These are phyloP conservation scores for Phytophthora megakarya DNA, from an alignment of 352 stramenopile species.

Conservation along the genomic window DNA sequence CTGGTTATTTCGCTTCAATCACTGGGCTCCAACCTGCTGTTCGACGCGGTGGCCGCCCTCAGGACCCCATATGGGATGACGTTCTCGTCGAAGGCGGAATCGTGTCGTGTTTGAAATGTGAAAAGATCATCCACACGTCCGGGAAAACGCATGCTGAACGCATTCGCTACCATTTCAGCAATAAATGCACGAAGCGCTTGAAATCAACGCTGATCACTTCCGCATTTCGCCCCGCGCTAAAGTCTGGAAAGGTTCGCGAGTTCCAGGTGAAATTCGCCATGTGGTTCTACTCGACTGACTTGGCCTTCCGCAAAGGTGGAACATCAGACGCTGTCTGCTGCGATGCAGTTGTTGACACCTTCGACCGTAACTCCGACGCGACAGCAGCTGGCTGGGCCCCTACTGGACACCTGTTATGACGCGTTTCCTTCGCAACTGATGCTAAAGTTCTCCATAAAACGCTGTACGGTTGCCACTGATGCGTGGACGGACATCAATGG, in stretches of 20 bases:
- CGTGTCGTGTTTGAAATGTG: slow-evolving; percentile 11
- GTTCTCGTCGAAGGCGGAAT: slow-evolving; percentile 5
- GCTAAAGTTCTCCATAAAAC: neutral
- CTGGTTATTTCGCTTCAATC: no score
- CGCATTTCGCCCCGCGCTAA: neutral
- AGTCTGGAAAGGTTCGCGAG: neutral
- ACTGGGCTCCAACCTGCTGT: no score
- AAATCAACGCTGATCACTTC: slow-evolving; percentile 2
- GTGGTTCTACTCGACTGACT: slow-evolving; percentile 12
- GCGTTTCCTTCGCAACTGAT: neutral
- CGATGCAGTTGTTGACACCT: neutral
- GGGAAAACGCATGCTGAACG: slow-evolving; percentile 12
- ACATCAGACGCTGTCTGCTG: neutral
- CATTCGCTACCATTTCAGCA: slow-evolving; percentile 2
- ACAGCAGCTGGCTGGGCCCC: neutral
- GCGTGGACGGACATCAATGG: slow-evolving; percentile 14
- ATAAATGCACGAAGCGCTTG: slow-evolving; percentile 8
- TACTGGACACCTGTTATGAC: neutral
- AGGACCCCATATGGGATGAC: slow-evolving; percentile 13
- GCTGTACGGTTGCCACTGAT: neutral
- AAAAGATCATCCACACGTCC: slow-evolving; percentile 10
- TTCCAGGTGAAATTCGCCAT: slow-evolving; percentile 11
- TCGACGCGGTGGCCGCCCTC: no score
- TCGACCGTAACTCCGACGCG: no score
- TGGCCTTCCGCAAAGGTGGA: slow-evolving; percentile 15